Base-by-base conservation (phyloP, 495 filamentous ascomycete genomes). In the Trichoderma asperelloides region DNA sequence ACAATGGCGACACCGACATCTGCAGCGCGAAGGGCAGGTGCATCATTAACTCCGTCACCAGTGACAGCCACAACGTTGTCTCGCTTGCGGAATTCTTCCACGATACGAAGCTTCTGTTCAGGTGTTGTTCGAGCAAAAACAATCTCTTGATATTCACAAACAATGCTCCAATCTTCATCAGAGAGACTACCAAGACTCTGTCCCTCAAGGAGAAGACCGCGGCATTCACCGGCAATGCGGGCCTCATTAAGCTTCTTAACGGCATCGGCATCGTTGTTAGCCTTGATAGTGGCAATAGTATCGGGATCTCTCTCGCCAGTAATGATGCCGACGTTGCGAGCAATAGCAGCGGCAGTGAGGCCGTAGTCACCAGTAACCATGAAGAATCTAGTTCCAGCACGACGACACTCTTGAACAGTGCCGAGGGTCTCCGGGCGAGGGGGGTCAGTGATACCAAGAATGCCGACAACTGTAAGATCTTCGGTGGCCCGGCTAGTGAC, bases 31-130 rank as follows among this genome's bases (percentile, higher is more conserved):
- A 94, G 80, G 11, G 88, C 88, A 0, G 91, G 91, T 2, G 89
- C 88, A 69, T 94, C 90, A 69, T 94, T 94, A 51, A 93, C 91
- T n/a, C 91, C 89, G 70, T 94, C 91, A 25, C 90, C 84, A 8
- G 83, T 86, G 80, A 87, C 85, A 16, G 75, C 82, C 18, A 77
- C 89, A 77, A 69, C 78, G 84, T 67, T 89, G 6, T 80, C 78
- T 16, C 84, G 76, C 2, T 76, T 71, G 68, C 88, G 87, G 60
- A 91, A 82, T 66, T 90, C 87, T 28, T 81, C 82, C 16, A 93
- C 88, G 67, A 92, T 91, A 25, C 87, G 84, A 2, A 91, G 80
- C 69, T 92, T 92, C 68, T 92, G 89, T 69, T 92, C 89, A 0
- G 88, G 88, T 0, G 87, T 91, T 4, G 89, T 91, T 0, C 88